phyloP scores from a whole-genome alignment of 257 asterid species.

The Euphrasia confusa region DNA sequence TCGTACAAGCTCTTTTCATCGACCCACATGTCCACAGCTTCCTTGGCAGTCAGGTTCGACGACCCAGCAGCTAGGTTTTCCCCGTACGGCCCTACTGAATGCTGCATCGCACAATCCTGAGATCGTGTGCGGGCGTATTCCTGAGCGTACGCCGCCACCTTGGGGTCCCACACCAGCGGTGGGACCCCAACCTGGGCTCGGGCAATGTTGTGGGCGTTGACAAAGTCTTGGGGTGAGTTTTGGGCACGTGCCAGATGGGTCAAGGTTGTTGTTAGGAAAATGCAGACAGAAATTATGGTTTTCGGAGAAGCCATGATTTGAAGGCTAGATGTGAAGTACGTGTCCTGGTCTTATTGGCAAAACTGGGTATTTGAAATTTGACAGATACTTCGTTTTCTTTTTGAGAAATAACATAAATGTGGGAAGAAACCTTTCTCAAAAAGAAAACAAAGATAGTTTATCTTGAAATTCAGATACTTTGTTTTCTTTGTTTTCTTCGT shows the following conservation, averaged over 20 bases:
- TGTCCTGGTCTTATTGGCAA: too few species aligned
- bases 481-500: too few species aligned
- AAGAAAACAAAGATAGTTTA: too few species aligned
- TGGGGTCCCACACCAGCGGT: slow-evolving; percentile 30
- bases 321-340: too few species aligned
- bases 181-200: background rate
- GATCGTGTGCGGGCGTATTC: slow-evolving; percentile 29
- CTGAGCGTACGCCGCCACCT: slow-evolving; percentile 37
- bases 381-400: too few species aligned
- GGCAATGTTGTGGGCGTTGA: slow-evolving; percentile 9
- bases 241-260: slow-evolving; percentile 26
- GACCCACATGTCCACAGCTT: slow-evolving; percentile 36
- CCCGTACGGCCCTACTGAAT: slow-evolving; percentile 42
- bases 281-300: slow-evolving; percentile 4
- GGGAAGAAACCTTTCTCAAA: too few species aligned
- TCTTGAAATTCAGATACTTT: too few species aligned
- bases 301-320: background rate
- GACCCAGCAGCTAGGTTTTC: slow-evolving; percentile 49
- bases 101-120: slow-evolving; percentile 33
- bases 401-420: too few species aligned
- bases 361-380: too few species aligned
- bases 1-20: slow-evolving; percentile 36
- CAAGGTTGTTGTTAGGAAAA: slow-evolving; percentile 11
- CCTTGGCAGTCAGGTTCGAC: slow-evolving; percentile 28
- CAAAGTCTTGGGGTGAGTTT: slow-evolving; percentile 24